Percentiles rank a stretch among this genome's conserved stretches.
Evolutionary conservation across 768 basidiomycete genomes (phyloP).

Genomic region (Pleurotus cornucopiae): DNA sequence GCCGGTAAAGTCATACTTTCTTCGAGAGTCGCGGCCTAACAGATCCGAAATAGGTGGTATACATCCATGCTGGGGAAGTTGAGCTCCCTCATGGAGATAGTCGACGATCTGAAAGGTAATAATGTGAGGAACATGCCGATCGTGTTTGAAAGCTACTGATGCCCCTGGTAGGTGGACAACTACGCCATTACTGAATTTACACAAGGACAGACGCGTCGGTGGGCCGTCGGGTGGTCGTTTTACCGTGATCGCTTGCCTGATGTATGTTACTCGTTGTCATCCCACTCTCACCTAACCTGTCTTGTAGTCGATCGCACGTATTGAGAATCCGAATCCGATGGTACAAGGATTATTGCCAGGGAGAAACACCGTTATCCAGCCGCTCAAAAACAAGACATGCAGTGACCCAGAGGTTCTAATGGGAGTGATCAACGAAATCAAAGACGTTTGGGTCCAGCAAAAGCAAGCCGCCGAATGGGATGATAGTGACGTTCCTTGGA

Average conservation of each 20-base stretch:
- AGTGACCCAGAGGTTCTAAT: constrained; percentile 17
- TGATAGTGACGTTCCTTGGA: constrained; percentile 8
- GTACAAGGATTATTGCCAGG: constrained; percentile 53
- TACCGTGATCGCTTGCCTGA: constrained; percentile 64
- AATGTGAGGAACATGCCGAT: constrained; percentile 20
- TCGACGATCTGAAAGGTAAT: constrained; percentile 43
- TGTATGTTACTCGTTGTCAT: constrained; percentile 39
- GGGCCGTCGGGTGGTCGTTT: constrained; percentile 90
- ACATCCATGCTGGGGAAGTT: constrained; percentile 91
- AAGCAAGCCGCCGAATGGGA: too few species aligned
- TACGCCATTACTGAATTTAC: constrained; percentile 82
- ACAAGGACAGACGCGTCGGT: constrained; percentile 88
- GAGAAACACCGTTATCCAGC: constrained; percentile 51
- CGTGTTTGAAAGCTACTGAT: too few species aligned
- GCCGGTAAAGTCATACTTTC: constrained; percentile 42
- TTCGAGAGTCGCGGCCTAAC: too few species aligned
- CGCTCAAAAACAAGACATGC: constrained; percentile 16
- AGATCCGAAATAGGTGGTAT: constrained; percentile 62
- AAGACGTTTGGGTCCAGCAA: constrained; percentile 12
- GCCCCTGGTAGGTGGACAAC: constrained; percentile 62
- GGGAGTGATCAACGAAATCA: constrained; percentile 29
- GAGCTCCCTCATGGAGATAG: constrained; percentile 63
- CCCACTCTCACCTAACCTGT: not conserved
- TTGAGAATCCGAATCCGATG: constrained; percentile 31
- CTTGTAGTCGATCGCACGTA: constrained; percentile 27